phyloP scores from a whole-genome alignment of 2,329 filamentous ascomycete species.

The Ophiocordyceps camponoti-leonardi region DNA sequence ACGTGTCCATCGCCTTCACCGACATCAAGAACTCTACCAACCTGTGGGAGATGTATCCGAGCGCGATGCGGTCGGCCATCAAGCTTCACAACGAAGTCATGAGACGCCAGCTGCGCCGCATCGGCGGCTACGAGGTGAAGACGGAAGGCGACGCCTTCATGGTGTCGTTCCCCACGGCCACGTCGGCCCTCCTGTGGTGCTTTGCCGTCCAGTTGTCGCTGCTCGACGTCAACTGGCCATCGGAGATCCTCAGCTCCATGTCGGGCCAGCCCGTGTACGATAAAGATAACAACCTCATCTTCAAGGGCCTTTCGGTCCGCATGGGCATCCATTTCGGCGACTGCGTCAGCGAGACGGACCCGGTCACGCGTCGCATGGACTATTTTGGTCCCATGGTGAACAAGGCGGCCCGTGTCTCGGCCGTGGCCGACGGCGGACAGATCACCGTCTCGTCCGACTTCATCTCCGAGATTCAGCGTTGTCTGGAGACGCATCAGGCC shows the following conservation, averaged over 20 bases:
- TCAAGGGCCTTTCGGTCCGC: slow-evolving; percentile 81
- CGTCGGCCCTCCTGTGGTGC: slow-evolving; percentile 85
- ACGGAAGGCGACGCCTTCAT: slow-evolving; percentile 99
- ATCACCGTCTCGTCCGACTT: slow-evolving; percentile 96
- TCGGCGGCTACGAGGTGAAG: slow-evolving; percentile 97
- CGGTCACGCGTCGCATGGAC: slow-evolving; percentile 94
- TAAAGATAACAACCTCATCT: slow-evolving; percentile 75
- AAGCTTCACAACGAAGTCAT: slow-evolving; percentile 96
- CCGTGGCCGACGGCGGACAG: slow-evolving; percentile 88
- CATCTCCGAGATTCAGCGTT: slow-evolving; percentile 86
- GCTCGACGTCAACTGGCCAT: slow-evolving; percentile 81
- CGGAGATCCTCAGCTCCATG: slow-evolving; percentile 75
- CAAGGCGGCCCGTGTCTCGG: slow-evolving; percentile 82
- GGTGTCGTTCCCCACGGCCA: slow-evolving; percentile 95
- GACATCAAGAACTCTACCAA: slow-evolving; percentile 98
- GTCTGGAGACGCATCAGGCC: slow-evolving; percentile 67
- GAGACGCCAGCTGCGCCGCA: slow-evolving; percentile 78
- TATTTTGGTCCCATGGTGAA: slow-evolving; percentile 99
- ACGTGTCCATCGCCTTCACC: slow-evolving; percentile 89
- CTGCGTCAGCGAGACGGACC: slow-evolving; percentile 88
- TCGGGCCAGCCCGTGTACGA: slow-evolving; percentile 72
- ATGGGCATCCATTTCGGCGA: slow-evolving; percentile 97
- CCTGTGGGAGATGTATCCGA: slow-evolving; percentile 88
- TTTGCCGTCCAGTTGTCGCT: slow-evolving; percentile 85
- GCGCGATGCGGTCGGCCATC: slow-evolving; percentile 91